These are phyloP conservation scores for Tylopilus sp. DNA, from an alignment of 768 basidiomycete genomes.

Conservation along the genomic window DNA sequence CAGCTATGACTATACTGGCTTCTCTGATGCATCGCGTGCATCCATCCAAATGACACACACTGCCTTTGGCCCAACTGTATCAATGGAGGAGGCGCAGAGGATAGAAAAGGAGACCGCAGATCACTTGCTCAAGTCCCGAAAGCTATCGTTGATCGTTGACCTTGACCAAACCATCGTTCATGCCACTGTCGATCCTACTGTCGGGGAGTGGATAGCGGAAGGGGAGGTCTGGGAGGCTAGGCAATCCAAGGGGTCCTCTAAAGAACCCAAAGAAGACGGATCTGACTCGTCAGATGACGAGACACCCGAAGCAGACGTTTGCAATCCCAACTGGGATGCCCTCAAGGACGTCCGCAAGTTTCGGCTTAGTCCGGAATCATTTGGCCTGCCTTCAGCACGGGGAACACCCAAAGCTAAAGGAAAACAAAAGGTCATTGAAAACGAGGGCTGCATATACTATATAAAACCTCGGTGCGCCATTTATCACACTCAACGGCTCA, in stretches of 20 bases:
- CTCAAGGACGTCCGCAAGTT: constrained; percentile 90
- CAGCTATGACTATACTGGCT: constrained; percentile 84
- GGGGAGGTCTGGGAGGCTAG: constrained; percentile 76
- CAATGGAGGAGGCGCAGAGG: constrained; percentile 85
- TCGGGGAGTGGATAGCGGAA: constrained; percentile 94
- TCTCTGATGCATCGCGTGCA: constrained; percentile 81
- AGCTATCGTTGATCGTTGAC: constrained; percentile 94
- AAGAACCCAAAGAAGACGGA: constrained; percentile 28
- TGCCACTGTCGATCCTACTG: constrained; percentile 97
- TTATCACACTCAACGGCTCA: neutral
- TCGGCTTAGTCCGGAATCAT: constrained; percentile 74
- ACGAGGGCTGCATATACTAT: constrained; percentile 91
- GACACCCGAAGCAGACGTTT: constrained; percentile 49
- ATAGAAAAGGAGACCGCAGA: constrained; percentile 82
- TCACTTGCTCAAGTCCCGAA: constrained; percentile 69
- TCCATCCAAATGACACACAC: constrained; percentile 94
- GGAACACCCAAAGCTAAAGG: constrained; percentile 44
- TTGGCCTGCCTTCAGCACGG: constrained; percentile 46
- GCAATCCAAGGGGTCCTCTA: constrained; percentile 41
- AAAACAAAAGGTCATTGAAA: constrained; percentile 64
- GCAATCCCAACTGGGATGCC: constrained; percentile 92
- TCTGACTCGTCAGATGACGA: constrained; percentile 39
- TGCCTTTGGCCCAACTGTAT: constrained; percentile 86
- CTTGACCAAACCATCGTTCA: constrained; percentile 99
- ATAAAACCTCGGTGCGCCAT: constrained; percentile 87